Percentiles rank a stretch among this genome's conserved stretches.
These are phyloP conservation scores for Gigaspora rosea DNA, from an alignment of 192 early-diverging fungal species.

Conservation along the genomic window DNA sequence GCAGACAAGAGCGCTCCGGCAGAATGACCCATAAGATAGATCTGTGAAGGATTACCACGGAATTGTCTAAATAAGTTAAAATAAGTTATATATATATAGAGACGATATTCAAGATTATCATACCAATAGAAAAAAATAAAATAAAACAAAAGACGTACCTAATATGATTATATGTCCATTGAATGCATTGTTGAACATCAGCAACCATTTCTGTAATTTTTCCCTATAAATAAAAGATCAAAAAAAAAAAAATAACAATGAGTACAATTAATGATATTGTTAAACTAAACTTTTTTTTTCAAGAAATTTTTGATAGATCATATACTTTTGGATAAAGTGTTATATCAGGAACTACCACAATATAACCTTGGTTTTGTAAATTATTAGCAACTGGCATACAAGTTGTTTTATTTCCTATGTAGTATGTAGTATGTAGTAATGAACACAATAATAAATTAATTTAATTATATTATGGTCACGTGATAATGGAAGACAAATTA, in stretches of 20 bases:
- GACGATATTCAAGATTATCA: not conserved
- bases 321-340: slow-evolving; percentile 43
- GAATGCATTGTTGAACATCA: slow-evolving; percentile 44
- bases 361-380: slow-evolving; percentile 48
- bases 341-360: slow-evolving; percentile 49
- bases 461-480: not conserved
- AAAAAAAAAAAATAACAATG: not conserved
- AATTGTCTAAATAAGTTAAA: slow-evolving; percentile 31
- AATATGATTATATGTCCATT: slow-evolving; percentile 40
- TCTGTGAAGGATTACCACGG: slow-evolving; percentile 42
- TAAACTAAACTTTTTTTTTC: not conserved
- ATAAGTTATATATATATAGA: not conserved
- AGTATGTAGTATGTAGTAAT: not conserved
- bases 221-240: slow-evolving; percentile 14
- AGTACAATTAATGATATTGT: not conserved
- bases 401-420: slow-evolving; percentile 41
- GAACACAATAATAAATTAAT: not conserved
- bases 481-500: not conserved
- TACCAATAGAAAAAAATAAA: too few species aligned
- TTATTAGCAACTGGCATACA: slow-evolving; percentile 51
- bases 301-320: not conserved
- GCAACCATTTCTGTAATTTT: slow-evolving; percentile 49
- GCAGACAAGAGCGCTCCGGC: slow-evolving; percentile 43
- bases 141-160: not conserved
- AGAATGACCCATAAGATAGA: slow-evolving; percentile 47